A percentile compares a stretch with the other conserved stretches of the same genome.
phyloP scores from a whole-genome alignment of 2,329 filamentous ascomycete species.

The Alternaria brassicicola region DNA sequence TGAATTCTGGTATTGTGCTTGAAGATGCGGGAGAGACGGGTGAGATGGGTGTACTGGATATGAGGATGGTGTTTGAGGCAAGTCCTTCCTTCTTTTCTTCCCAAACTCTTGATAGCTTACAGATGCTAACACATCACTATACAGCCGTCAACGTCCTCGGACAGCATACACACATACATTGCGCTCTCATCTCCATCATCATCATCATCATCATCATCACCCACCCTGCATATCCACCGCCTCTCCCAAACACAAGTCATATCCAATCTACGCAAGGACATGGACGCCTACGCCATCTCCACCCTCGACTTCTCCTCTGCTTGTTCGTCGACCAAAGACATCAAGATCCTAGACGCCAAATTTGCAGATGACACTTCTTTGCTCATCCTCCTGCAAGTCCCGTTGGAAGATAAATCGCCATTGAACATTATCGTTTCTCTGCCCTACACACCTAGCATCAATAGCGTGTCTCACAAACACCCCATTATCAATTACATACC shows the following conservation, averaged over 20 bases:
- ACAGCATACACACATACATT: slow-evolving; percentile 38
- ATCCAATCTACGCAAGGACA: slow-evolving; percentile 47
- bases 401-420: neutral
- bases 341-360: slow-evolving; percentile 67
- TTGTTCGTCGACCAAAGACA: slow-evolving; percentile 47
- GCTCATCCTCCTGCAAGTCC: slow-evolving; percentile 61
- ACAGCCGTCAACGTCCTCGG: slow-evolving; percentile 1
- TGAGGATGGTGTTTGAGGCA: slow-evolving; percentile 63
- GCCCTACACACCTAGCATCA: slow-evolving; percentile 16
- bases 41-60: slow-evolving; percentile 54
- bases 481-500: slow-evolving; percentile 14
- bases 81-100: slow-evolving; percentile 7
- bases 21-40: slow-evolving; percentile 43
- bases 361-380: slow-evolving; percentile 69
- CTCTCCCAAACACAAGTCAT: slow-evolving; percentile 48
- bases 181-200: slow-evolving; percentile 19
- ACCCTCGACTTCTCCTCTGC: slow-evolving; percentile 53
- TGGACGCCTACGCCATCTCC: slow-evolving; percentile 56
- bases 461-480: slow-evolving; percentile 27
- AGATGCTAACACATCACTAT: neutral
- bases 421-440: slow-evolving; percentile 38
- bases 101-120: neutral
- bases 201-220: slow-evolving; percentile 6
- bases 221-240: slow-evolving; percentile 36
- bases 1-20: slow-evolving; percentile 65